These are phyloP conservation scores for Mallotus japonicus DNA, from an alignment of 441 rosid species.

Conservation along the genomic window DNA sequence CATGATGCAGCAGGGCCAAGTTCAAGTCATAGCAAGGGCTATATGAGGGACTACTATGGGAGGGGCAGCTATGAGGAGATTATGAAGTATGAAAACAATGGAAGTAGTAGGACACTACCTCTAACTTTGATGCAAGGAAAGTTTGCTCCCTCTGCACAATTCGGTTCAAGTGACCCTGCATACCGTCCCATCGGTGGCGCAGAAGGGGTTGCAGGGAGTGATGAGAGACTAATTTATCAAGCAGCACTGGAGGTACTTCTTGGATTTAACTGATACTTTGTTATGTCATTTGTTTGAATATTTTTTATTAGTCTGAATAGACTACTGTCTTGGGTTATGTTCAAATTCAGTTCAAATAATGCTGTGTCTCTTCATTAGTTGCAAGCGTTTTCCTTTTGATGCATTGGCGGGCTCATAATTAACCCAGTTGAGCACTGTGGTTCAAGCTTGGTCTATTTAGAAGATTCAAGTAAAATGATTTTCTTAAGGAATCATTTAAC, in stretches of 20 bases:
- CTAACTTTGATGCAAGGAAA: constrained; percentile 55
- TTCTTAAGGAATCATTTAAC: background rate
- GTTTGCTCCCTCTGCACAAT: constrained; percentile 38
- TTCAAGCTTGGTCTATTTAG: background rate
- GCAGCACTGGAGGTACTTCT: constrained; percentile 81
- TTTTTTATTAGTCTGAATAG: background rate
- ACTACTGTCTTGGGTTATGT: background rate
- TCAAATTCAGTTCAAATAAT: constrained; percentile 3
- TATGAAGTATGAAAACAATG: constrained; percentile 49
- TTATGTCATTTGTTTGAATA: background rate
- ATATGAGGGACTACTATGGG: constrained; percentile 37
- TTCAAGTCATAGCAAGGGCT: constrained; percentile 43
- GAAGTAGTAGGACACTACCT: constrained; percentile 70
- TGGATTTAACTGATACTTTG: constrained; percentile 15
- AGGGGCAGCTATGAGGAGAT: constrained; percentile 43
- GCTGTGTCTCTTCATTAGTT: background rate
- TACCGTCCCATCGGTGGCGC: constrained; percentile 48
- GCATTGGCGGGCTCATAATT: background rate
- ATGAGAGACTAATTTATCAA: constrained; percentile 84
- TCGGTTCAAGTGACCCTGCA: constrained; percentile 46
- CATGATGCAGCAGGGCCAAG: constrained; percentile 40
- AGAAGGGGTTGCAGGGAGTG: constrained; percentile 53
- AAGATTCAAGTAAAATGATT: background rate
- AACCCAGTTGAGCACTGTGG: background rate
- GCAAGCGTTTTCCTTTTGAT: background rate